These are phyloP conservation scores for Phytopythium aichiense DNA, from an alignment of 352 stramenopile species.

Conservation along the genomic window DNA sequence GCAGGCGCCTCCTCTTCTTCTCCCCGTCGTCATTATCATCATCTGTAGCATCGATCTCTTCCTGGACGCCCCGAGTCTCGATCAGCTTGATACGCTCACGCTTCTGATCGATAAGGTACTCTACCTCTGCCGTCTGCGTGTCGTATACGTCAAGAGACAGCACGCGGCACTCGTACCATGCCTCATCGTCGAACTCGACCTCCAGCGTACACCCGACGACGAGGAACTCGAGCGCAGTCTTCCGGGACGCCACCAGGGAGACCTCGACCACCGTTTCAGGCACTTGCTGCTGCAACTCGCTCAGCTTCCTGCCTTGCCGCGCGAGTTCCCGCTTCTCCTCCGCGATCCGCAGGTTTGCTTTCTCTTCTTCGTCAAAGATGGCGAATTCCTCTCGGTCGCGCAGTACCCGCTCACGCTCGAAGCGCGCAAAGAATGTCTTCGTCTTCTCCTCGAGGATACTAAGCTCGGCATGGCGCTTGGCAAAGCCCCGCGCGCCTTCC, in stretches of 20 bases:
- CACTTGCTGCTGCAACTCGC: conserved; percentile 60
- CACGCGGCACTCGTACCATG: conserved; percentile 65
- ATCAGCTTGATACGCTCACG: conserved; percentile 67
- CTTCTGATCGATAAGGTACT: conserved; percentile 60
- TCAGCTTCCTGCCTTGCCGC: conserved; percentile 34
- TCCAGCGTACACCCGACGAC: conserved; percentile 43
- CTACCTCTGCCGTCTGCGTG: conserved; percentile 50
- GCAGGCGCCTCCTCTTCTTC: conserved; percentile 14
- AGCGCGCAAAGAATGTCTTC: conserved; percentile 41
- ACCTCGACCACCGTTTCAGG: conserved; percentile 55
- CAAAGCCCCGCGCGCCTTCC: conserved; percentile 70
- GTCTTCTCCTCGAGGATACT: conserved; percentile 60
- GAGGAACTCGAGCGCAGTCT: conserved; percentile 71
- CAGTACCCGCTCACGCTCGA: conserved; percentile 32
- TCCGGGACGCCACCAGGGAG: conserved; percentile 33
- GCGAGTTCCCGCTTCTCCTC: conserved; percentile 39
- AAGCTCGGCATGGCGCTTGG: conserved; percentile 57
- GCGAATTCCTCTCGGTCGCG: conserved; percentile 40
- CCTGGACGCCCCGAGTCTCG: conserved; percentile 22
- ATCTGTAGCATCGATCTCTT: conserved; percentile 6
- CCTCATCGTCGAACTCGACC: conserved; percentile 69
- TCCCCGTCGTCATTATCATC: conserved; percentile 12
- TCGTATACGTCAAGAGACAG: conserved; percentile 54
- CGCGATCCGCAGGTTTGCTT: conserved; percentile 31
- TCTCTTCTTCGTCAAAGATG: conserved; percentile 48